phyloP scores from a whole-genome alignment of 2,329 filamentous ascomycete species.

The Clonostachys solani region DNA sequence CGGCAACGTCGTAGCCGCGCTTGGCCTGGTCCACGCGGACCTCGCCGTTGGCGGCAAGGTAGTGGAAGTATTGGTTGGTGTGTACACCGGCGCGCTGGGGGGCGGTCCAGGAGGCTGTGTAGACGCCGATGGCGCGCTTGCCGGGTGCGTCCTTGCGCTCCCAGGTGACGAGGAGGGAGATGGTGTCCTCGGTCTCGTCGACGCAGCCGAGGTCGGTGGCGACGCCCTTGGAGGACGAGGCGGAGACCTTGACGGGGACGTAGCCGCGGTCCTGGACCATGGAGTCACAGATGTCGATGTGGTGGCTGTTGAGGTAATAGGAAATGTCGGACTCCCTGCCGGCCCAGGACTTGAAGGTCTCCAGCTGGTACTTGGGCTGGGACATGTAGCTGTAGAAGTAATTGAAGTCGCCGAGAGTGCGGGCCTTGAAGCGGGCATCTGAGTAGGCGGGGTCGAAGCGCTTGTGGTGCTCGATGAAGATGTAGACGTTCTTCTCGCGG shows the following conservation, averaged over 20 bases:
- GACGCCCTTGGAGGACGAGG: conserved; percentile 72
- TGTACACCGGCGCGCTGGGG: conserved; percentile 92
- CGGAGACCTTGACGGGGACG: conserved; percentile 74
- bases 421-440: conserved; percentile 75
- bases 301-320: conserved; percentile 94
- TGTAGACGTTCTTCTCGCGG: conserved; percentile 73
- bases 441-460: conserved; percentile 91
- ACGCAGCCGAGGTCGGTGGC: conserved; percentile 76
- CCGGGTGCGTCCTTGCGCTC: conserved; percentile 62
- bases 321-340: conserved; percentile 89
- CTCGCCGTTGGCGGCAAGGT: conserved; percentile 80
- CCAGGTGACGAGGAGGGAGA: conserved; percentile 88
- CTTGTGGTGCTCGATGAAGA: conserved; percentile 96
- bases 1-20: conserved; percentile 91
- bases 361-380: conserved; percentile 84
- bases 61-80: conserved; percentile 96
- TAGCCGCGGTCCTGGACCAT: conserved; percentile 76
- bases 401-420: conserved; percentile 86
- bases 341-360: conserved; percentile 94
- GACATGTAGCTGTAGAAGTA: conserved; percentile 98
- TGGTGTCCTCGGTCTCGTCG: conserved; percentile 84
- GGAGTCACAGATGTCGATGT: conserved; percentile 87
- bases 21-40: conserved; percentile 90
- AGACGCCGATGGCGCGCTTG: conserved; percentile 80
- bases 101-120: conserved; percentile 92